A percentile compares a stretch with the other conserved stretches of the same genome.
Evolutionary conservation across 805 yeast species (phyloP).

Genomic region (Ogataea pini): DNA sequence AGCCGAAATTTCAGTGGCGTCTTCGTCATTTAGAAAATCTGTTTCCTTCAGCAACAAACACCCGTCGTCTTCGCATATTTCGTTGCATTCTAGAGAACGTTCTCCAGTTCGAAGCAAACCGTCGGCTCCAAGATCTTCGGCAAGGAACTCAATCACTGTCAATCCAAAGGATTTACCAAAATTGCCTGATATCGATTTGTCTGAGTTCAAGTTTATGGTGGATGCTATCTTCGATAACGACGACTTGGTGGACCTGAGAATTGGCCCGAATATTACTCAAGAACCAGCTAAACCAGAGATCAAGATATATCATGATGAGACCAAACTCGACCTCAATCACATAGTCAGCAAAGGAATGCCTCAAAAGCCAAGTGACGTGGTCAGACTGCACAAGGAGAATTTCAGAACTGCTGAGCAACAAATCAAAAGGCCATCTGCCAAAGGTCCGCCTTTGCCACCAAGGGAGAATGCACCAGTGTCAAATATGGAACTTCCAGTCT

Average conservation of each 20-base stretch:
- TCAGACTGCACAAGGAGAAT: constrained; percentile 7
- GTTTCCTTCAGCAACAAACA: constrained; percentile 42
- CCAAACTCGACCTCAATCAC: constrained; percentile 4
- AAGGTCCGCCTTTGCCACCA: not conserved
- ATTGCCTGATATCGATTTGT: constrained; percentile 29
- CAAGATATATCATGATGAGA: constrained; percentile 11
- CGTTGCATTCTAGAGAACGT: constrained; percentile 7
- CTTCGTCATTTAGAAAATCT: constrained; percentile 51
- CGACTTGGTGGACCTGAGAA: not conserved
- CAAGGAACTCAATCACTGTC: constrained; percentile 12
- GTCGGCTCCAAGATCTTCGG: not conserved
- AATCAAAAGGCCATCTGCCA: not conserved
- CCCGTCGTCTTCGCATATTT: constrained; percentile 12
- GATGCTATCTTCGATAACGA: constrained; percentile 32
- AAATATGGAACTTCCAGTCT: not conserved
- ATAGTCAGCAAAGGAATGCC: not conserved
- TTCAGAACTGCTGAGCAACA: constrained; percentile 7
- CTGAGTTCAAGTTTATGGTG: constrained; percentile 34
- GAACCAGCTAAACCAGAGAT: not conserved
- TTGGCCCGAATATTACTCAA: constrained; percentile 3
- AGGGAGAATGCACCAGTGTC: not conserved
- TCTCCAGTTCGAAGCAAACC: not conserved
- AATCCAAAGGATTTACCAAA: constrained; percentile 31
- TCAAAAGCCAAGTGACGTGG: not conserved
- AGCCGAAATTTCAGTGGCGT: constrained; percentile 42